Conservation (phyloP, 106 monocot genomes). For the Dendrobium nobile region DNA sequence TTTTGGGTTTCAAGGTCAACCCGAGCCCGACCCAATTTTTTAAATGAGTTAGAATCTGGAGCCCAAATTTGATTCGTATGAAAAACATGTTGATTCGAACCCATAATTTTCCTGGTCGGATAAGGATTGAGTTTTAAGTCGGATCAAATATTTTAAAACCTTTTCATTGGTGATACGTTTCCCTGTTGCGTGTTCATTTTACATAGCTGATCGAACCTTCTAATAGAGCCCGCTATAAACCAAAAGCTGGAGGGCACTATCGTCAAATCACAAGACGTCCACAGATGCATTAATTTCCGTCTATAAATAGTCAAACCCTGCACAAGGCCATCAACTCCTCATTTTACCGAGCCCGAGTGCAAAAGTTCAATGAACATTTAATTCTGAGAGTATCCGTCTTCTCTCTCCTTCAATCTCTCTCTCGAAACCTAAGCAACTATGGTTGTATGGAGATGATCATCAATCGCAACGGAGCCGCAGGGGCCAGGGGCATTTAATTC, state of each 20-base stretch:
- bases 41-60: too few relatives aligned
- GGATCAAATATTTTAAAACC: too few relatives aligned
- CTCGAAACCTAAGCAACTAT: not conserved
- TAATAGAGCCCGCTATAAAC: not conserved
- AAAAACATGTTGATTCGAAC: too few relatives aligned
- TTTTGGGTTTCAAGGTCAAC: too few relatives aligned
- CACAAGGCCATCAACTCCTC: not conserved
- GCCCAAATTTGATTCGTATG: too few relatives aligned
- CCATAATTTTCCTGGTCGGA: too few relatives aligned
- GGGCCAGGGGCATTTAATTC: conserved; percentile 1
- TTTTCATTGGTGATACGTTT: too few relatives aligned
- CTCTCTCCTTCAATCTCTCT: not conserved
- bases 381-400: not conserved
- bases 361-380: not conserved
- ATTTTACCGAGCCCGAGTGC: not conserved
- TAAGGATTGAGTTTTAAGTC: too few relatives aligned
- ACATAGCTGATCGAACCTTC: not conserved
- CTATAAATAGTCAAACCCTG: conserved; percentile 16
- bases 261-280: not conserved
- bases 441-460: not conserved
- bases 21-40: too few relatives aligned
- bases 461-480: conserved; percentile 18
- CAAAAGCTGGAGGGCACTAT: not conserved
- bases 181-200: too few relatives aligned
- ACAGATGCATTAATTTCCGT: conserved; percentile 1